Evolutionary conservation across 2,329 filamentous ascomycete species (phyloP).

Genomic region (Didymella segeticola): DNA sequence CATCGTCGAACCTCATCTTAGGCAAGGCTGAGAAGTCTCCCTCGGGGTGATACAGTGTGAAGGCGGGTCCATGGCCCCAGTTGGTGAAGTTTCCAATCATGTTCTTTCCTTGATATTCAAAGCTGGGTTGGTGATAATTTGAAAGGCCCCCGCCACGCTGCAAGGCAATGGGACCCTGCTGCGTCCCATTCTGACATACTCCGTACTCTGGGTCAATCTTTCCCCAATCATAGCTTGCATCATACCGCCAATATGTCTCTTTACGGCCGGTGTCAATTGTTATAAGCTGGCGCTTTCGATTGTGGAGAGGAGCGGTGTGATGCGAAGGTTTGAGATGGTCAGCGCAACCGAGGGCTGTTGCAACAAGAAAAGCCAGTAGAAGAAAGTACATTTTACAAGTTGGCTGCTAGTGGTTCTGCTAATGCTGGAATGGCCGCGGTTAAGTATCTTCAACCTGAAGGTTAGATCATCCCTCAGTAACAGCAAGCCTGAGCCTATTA

Average conservation of each 20-base stretch:
- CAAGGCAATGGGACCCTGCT: neutral
- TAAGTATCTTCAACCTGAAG: too few species aligned
- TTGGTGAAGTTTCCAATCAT: neutral
- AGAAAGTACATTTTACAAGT: too few species aligned
- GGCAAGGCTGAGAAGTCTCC: neutral
- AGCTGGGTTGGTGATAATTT: neutral
- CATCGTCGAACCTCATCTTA: neutral
- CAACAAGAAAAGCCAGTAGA: too few species aligned
- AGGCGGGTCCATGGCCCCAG: neutral
- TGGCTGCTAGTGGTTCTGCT: too few species aligned
- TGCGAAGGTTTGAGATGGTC: too few species aligned
- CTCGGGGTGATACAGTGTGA: neutral
- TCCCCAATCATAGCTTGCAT: neutral
- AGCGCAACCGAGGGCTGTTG: too few species aligned
- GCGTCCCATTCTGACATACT: neutral
- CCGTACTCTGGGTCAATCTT: neutral
- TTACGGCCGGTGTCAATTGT: neutral
- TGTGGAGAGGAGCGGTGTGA: too few species aligned
- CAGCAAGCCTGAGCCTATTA: too few species aligned
- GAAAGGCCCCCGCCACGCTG: neutral
- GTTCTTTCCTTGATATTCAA: neutral
- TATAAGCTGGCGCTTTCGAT: neutral
- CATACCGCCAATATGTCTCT: neutral
- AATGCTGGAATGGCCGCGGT: too few species aligned
- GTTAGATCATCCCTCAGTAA: too few species aligned